Evolutionary conservation across 257 asterid species (phyloP).

Genomic region (Solanum lycopersicoides): DNA sequence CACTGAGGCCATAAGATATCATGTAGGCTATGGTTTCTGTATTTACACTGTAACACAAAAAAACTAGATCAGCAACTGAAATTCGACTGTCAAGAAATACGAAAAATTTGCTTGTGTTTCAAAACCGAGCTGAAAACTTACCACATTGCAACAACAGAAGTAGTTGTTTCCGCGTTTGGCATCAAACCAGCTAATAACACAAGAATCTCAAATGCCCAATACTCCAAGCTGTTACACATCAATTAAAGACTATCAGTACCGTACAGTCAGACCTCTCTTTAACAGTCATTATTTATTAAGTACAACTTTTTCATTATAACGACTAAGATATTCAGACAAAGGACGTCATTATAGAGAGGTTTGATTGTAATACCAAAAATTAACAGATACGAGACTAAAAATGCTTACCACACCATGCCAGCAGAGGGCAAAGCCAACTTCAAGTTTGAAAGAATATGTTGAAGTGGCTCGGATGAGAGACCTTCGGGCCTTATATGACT

Average conservation of each 20-base stretch:
- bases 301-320: not conserved
- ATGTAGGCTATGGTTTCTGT: constrained; percentile 39
- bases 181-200: constrained; percentile 78
- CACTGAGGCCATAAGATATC: constrained; percentile 72
- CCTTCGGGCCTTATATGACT: constrained; percentile 38
- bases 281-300: not conserved
- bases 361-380: not conserved
- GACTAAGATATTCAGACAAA: not conserved
- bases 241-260: not conserved
- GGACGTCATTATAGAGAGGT: not conserved
- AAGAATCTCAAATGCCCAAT: constrained; percentile 84
- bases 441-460: constrained; percentile 16
- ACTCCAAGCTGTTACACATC: constrained; percentile 49
- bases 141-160: constrained; percentile 86
- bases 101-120: not conserved
- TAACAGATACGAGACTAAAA: not conserved
- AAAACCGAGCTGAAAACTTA: constrained; percentile 4
- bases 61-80: not conserved
- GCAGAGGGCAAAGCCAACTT: constrained; percentile 67
- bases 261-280: not conserved
- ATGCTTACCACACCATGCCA: constrained; percentile 60
- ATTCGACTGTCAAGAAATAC: not conserved
- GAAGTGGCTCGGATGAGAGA: constrained; percentile 27
- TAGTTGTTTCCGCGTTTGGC: constrained; percentile 63
- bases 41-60: constrained; percentile 18